Percentiles rank a stretch among this genome's conserved stretches.
These are phyloP conservation scores for Gremmenia infestans DNA, from an alignment of 2,329 filamentous ascomycete genomes.

Conservation along the genomic window DNA sequence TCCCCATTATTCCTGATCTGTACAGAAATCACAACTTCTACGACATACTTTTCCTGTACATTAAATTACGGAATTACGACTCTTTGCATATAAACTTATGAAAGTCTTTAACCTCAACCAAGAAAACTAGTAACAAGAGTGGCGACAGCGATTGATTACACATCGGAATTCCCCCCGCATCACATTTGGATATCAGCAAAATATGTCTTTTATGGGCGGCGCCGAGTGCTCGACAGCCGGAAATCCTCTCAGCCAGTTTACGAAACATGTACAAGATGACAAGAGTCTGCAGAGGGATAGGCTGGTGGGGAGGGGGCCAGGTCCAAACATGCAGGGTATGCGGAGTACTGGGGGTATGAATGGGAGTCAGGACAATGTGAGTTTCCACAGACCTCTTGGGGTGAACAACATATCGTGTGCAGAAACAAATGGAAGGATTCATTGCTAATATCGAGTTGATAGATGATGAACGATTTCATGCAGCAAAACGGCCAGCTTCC, in stretches of 20 bases:
- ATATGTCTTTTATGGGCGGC: slow-evolving; percentile 92
- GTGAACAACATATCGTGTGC: not conserved
- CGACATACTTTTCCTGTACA: not conserved
- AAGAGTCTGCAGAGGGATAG: slow-evolving; percentile 91
- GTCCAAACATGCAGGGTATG: slow-evolving; percentile 69
- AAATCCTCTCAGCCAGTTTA: slow-evolving; percentile 95
- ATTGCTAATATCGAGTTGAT: slow-evolving; percentile 4
- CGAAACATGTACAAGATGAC: slow-evolving; percentile 95
- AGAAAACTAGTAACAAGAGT: not conserved
- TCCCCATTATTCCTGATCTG: not conserved
- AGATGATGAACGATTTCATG: slow-evolving; percentile 94
- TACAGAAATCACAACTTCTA: not conserved
- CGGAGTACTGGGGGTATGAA: slow-evolving; percentile 54
- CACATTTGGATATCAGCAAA: not conserved
- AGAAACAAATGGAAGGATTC: not conserved
- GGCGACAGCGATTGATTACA: not conserved
- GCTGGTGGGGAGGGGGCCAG: slow-evolving; percentile 69
- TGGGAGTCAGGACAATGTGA: slow-evolving; percentile 65
- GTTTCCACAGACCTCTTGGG: slow-evolving; percentile 9
- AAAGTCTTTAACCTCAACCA: not conserved
- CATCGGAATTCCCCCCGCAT: not conserved
- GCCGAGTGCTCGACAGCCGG: slow-evolving; percentile 94
- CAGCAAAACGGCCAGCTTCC: slow-evolving; percentile 66
- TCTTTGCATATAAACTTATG: not conserved
- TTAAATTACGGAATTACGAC: not conserved